Evolutionary conservation across 441 rosid genomes (phyloP), one percentile per base, ranked within the genome.

Genomic region (Daphne laureola): DNA sequence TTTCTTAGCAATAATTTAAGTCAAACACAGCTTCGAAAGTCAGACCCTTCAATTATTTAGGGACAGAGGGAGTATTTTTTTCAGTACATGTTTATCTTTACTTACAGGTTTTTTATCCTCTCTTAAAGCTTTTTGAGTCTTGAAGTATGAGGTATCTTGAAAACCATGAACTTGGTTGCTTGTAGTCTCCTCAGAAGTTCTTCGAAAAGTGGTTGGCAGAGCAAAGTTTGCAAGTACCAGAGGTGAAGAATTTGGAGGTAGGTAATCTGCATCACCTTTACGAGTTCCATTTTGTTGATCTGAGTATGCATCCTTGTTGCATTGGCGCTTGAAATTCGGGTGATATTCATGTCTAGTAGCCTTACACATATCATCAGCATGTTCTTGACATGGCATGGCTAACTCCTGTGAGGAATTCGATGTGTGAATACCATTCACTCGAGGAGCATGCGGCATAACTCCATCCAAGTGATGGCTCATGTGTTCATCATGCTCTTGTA

Each of bases 401-500:
- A 50, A 27, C 40, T 71, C 76, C 36, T 3, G 70, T 16, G 76
- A 55, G 27, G 69, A 65, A 62, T 38, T 67, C 54, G 81, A 65
- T 46, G 68, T 74, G 48, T 70, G 74, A 66, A 70, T 61, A 59
- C 62, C 68, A 64, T 65, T 49, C 47, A 67, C 69, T 58, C 70
- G 55, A 5, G 63, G 54, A 44, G 54, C 43, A 40, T 55, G 65
- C 38, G 69, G 62, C 43, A 58, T 61, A 51, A 61, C 46, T 49
- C 46, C 71, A 64, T 72, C 82, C 63, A 75, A 57, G 26, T 55
- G 48, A 53, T 55, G 53, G 46, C 50, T 66, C 15, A 72, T 65
- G 63, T 58, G 73, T 58, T 69, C 76, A 53, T 77, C 73, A 53
- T 66, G 75, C 47, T 58, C 79, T 41, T 64, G 79, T 67, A 86